Percentiles rank a stretch among this genome's conserved stretches.
Evolutionary conservation across 371 early-diverging fungal genomes (phyloP).

Genomic region (Amoeboaphelidium protococcarum): DNA sequence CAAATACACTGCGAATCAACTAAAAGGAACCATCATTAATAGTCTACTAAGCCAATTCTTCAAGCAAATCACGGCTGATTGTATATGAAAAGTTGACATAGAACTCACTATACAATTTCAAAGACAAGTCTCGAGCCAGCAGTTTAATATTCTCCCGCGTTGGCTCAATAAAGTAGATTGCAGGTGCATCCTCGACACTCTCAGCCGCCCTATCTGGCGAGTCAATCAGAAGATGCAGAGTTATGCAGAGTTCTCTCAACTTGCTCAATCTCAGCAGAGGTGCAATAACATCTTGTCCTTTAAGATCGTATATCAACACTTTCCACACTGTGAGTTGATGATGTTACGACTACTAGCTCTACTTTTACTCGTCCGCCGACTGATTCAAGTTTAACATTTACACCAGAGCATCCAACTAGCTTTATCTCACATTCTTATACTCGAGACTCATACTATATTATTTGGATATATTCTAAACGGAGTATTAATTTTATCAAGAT

Average conservation of each 20-base stretch:
- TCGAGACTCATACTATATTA: too few species aligned
- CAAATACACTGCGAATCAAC: slow-evolving; percentile 35
- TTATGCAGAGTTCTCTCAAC: slow-evolving; percentile 91
- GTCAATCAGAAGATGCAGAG: slow-evolving; percentile 48
- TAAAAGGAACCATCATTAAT: slow-evolving; percentile 15
- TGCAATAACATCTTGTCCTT: slow-evolving; percentile 81
- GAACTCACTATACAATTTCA: slow-evolving; percentile 71
- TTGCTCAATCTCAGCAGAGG: slow-evolving; percentile 91
- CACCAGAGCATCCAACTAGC: too few species aligned
- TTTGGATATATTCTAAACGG: too few species aligned
- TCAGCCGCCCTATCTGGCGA: slow-evolving; percentile 33
- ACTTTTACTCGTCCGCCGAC: too few species aligned
- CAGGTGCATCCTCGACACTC: slow-evolving; percentile 81
- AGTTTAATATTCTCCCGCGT: slow-evolving; percentile 49
- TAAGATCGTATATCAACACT: slow-evolving; percentile 79
- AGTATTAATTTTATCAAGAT: too few species aligned
- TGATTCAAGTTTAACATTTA: too few species aligned
- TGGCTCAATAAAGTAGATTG: slow-evolving; percentile 90
- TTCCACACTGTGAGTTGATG: too few species aligned
- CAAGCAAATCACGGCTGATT: slow-evolving; percentile 65
- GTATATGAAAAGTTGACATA: slow-evolving; percentile 80
- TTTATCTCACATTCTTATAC: too few species aligned
- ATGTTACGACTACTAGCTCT: too few species aligned
- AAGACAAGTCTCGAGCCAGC: slow-evolving; percentile 57
- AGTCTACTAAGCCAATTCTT: slow-evolving; percentile 63